Evolutionary conservation across 2,329 filamentous ascomycete genomes (phyloP), one percentile per base, ranked within the genome.

Genomic region (Scedosporium boydii): DNA sequence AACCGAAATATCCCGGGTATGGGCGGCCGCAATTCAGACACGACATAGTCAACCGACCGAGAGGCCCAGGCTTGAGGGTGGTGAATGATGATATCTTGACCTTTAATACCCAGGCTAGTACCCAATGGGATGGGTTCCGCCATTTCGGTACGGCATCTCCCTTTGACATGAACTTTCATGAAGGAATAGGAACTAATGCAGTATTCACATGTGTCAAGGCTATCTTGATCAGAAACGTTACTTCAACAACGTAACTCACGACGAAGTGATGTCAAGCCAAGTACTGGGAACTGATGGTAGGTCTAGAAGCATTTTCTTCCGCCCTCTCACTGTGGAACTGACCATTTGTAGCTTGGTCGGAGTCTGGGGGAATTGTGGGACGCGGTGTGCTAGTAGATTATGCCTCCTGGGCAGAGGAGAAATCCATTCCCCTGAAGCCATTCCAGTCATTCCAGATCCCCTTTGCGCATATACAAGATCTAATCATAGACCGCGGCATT

Each of bases 331-430:
- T 7, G 44, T n/a, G 10, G 16, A 48, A 21, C 44, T 48, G 18
- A 57, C 23, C 5, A 18, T 21, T 23, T 26, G 3, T 29, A 62
- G 61, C 23, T 12, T 62, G 61, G 61, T 26, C 26, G n/a, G 57
- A 62, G 21, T 21, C 26, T 14, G 61, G 61, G 6, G 55, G 61
- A 10, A 62, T 70, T 23, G 44, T 53, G 34, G 80, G 79, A 4
- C 78, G 81, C 7, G 81, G 80, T 2, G 77, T 83, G 5, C 70
- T 83, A 6, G 72, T 83, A 1, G 81, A 83, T 70, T 83, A 80
- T 60, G 74, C 70, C 4, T 71, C 73, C 4, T 82, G 76, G 72
- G 77, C 78, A 1, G 70, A 69, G 0, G 65, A 64, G 10, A 73
- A 68, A 63, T 70, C 63, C 69, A 74, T 81, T 46, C 62, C 67